phyloP scores from a whole-genome alignment of 2,329 filamentous ascomycete species.

The Didymella lethalis region DNA sequence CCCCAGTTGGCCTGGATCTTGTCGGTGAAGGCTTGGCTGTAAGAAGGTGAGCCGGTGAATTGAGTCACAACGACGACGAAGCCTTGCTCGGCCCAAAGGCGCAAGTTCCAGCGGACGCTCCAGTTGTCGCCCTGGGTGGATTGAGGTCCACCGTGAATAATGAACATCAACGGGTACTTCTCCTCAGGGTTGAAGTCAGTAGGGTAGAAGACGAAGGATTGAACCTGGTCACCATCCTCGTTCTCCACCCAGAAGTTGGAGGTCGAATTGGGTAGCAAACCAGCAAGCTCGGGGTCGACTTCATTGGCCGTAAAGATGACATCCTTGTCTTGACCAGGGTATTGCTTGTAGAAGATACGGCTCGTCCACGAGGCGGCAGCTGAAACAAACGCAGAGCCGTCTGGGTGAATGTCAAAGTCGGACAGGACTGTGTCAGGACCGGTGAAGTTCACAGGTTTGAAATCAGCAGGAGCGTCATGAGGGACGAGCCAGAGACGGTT shows the following conservation, averaged over 20 bases:
- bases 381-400: conserved; percentile 60
- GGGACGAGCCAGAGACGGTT: conserved; percentile 66
- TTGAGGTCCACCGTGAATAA: conserved; percentile 86
- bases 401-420: conserved; percentile 64
- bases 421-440: conserved; percentile 51
- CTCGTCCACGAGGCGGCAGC: conserved; percentile 44
- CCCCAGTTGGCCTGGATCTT: conserved; percentile 85
- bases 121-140: conserved; percentile 76
- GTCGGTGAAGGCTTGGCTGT: conserved; percentile 78
- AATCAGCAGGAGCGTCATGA: conserved; percentile 63
- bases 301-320: conserved; percentile 67
- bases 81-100: conserved; percentile 84
- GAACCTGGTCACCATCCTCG: conserved; percentile 64
- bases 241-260: conserved; percentile 75
- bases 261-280: conserved; percentile 68
- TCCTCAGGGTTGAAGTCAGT: conserved; percentile 70
- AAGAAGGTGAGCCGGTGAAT: conserved; percentile 82
- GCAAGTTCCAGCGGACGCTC: conserved; percentile 84
- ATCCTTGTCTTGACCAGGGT: conserved; percentile 44
- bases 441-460: conserved; percentile 52
- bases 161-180: conserved; percentile 78
- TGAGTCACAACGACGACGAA: conserved; percentile 84
- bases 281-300: conserved; percentile 70
- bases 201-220: conserved; percentile 72
- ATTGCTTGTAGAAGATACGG: conserved; percentile 44